Base-by-base conservation (phyloP, 768 basidiomycete genomes). In the Podaxis sp. region DNA sequence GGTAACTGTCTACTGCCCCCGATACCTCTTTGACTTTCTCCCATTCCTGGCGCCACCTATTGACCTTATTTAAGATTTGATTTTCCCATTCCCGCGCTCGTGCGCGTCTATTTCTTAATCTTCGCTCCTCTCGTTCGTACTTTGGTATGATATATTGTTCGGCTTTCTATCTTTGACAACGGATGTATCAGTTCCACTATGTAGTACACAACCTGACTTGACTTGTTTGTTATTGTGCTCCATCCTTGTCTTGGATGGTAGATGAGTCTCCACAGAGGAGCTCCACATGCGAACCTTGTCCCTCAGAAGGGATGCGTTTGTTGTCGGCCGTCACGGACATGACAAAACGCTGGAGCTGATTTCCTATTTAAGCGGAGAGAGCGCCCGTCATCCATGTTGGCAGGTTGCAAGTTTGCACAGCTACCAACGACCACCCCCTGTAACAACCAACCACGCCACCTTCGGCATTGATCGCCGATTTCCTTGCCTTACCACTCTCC, bases 101-200 rank as follows among this genome's bases (percentile, higher is more conserved):
- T 27, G 49, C 60, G 19, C 22, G 24, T 55, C 59, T 61, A 46
- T 62, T 66, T 59, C 57, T 66, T 63, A 55, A 41, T 59, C 64
- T 52, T 46, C 29, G 0, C 29, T 8, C 29, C 29, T 33, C 29
- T 9, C 33, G 2, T 33, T 57, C 55, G 57, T 59, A 53, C 65
- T 54, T 59, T 47, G 60, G 41, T 57, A 54, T 63, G 63, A 66
- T 66, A 63, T 65, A 49, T 55, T 63, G 65, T 60, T 57, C 55
- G 57, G 47, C 64, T 68, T 63, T 52, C 61, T 65, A 57, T 54
- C 37, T 68, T 63, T 65, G 61, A 65, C 67, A 66, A 68, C 67
- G 73, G 74, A 74, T 76, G 75, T 76, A 77, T 73, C 71, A 75
- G 71, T 71, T 68, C 65, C 50, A 65, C 57, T 67, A 62, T 70